Evolutionary conservation across 1,284 basidiomycete genomes (phyloP), one percentile per base, ranked within the genome.

Genomic region (Ceratobasidium sp.): DNA sequence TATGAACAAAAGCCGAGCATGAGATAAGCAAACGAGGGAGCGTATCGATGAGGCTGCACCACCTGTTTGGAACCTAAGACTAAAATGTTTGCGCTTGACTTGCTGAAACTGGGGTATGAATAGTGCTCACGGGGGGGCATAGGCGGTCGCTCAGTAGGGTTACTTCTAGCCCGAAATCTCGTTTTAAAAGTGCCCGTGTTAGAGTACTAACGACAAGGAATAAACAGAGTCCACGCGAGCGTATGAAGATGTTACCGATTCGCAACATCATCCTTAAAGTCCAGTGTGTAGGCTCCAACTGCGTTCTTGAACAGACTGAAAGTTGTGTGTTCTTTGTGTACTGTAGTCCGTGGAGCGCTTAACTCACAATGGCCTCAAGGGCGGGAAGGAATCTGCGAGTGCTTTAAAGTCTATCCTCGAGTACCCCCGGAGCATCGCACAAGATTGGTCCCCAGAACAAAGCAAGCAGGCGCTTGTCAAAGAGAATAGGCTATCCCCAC

Each of bases 111-210:
- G 14, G 1, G 3, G 9, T 19, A 29, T n/a, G 51, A 19, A 29
- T 2, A 4, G 39, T 16, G 77, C 88, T 77, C 78, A 96, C 94
- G 0, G 95, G 92, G 24, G 95, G 95, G 82, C 95, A 97, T 2
- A 98, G 83, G 66, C 95, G 84, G 81, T 94, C 87, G 0, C 85
- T 81, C 0, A 92, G 90, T 8, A 97, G 81, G 3, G 83, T 79
- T 0, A 96, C 77, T 24, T 84, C 82, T 51, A 97, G 80, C 0
- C 83, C 81, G 79, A 95, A 96, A 81, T 96, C 94, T 22, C 89
- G 86, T 76, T 86, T 82, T 24, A 96, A 85, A 19, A 97, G 83
- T 0, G 92, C 92, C 76, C 89, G 84, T 0, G 94, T 96, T 75
- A 97, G 83, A 34, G 87, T 85, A 78, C 94, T 93, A 75, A 41